A percentile compares a stretch with the other conserved stretches of the same genome.
Conservation (phyloP, 768 basidiomycete species). For the Tremella yokohamensis region DNA sequence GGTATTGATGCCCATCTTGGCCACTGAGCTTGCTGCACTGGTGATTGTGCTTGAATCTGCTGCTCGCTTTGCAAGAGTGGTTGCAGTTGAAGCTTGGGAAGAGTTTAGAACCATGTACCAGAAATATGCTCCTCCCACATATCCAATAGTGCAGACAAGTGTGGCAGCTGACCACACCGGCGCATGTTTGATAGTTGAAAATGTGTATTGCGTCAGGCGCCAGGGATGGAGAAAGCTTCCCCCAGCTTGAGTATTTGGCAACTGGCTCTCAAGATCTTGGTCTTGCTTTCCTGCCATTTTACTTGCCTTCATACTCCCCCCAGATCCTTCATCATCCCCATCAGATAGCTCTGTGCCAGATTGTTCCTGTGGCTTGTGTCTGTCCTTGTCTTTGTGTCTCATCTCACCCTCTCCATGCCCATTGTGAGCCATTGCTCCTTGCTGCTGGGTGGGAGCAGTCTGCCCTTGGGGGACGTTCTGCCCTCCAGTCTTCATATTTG, state of each 20-base stretch:
- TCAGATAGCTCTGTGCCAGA: too few relatives aligned
- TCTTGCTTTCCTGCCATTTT: not conserved
- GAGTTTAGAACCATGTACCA: slow-evolving; percentile 1
- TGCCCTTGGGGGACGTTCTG: too few relatives aligned
- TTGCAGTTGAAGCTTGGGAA: not conserved
- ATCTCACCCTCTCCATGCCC: too few relatives aligned
- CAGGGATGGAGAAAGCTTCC: not conserved
- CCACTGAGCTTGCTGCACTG: not conserved
- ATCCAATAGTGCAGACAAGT: not conserved
- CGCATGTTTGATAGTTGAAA: not conserved
- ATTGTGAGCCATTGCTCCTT: too few relatives aligned
- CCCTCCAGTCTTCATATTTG: too few relatives aligned
- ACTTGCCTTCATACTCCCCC: not conserved
- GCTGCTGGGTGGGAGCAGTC: too few relatives aligned
- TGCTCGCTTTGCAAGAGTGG: not conserved
- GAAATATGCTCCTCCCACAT: slow-evolving; percentile 1
- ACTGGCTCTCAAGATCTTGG: not conserved
- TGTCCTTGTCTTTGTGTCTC: too few relatives aligned
- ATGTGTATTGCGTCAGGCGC: not conserved
- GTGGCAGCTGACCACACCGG: not conserved
- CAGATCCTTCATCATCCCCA: too few relatives aligned
- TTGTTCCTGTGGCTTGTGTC: too few relatives aligned
- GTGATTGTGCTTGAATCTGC: not conserved
- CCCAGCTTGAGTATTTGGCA: too few relatives aligned
- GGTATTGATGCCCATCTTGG: not conserved